phyloP scores from a whole-genome alignment of 352 stramenopile genomes.

The Saprolegnia diclina region DNA sequence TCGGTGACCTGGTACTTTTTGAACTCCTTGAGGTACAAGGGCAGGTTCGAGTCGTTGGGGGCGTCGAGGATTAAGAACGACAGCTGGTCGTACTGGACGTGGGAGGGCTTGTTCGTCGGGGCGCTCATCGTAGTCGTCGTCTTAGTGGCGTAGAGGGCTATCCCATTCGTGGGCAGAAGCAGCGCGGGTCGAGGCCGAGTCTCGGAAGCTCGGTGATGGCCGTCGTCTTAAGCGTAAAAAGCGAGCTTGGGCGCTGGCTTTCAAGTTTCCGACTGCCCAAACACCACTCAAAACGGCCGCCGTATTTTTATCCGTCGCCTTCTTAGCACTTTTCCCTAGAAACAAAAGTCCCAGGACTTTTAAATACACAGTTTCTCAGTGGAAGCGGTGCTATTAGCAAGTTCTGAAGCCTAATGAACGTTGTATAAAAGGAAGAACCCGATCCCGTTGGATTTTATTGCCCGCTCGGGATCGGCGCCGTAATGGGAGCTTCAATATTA shows the following conservation, averaged over 20 bases:
- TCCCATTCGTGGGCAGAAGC: constrained; percentile 21
- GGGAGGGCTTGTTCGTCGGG: constrained; percentile 78
- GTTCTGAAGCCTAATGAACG: too few species aligned
- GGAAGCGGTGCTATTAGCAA: too few species aligned
- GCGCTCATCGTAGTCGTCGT: constrained; percentile 53
- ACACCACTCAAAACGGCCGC: background rate
- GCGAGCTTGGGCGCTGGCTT: background rate
- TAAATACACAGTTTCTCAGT: too few species aligned
- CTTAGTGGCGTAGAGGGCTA: constrained; percentile 18
- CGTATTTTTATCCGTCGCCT: background rate
- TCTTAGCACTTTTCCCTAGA: background rate
- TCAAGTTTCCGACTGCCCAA: background rate
- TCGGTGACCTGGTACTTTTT: constrained; percentile 94
- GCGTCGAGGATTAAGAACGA: constrained; percentile 98
- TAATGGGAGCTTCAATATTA: background rate
- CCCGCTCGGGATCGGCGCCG: background rate
- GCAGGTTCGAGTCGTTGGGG: constrained; percentile 93
- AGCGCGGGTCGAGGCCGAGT: background rate
- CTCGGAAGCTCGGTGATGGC: background rate
- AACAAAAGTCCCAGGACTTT: too few species aligned
- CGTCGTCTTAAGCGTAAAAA: background rate
- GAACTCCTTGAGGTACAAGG: constrained; percentile 96
- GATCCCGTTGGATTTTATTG: too few species aligned
- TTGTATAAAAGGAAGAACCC: too few species aligned
- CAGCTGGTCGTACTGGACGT: constrained; percentile 86